phyloP scores from a whole-genome alignment of 179 eudicot species.

The Sideroxylon spinosum region DNA sequence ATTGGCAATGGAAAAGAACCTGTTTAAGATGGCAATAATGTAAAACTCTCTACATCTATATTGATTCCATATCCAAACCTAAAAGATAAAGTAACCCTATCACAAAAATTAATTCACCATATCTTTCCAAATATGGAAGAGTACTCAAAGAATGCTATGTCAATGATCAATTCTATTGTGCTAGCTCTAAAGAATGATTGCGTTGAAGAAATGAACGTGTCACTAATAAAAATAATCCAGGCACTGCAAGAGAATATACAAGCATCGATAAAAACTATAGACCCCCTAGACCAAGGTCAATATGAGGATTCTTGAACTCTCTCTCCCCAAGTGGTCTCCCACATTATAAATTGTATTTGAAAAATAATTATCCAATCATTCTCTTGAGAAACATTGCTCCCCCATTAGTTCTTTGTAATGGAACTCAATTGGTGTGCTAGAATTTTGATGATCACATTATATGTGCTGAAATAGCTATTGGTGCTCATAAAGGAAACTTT shows the following conservation, averaged over 20 bases:
- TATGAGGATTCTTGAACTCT: constrained; percentile 19
- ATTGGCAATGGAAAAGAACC: constrained; percentile 22
- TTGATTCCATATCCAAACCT: not conserved
- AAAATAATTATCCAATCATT: constrained; percentile 15
- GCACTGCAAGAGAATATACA: too few species aligned
- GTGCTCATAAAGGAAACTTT: too few species aligned
- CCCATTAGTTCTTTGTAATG: constrained; percentile 20
- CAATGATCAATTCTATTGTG: not conserved
- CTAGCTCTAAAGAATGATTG: constrained; percentile 15
- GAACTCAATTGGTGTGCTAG: constrained; percentile 15
- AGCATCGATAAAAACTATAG: constrained; percentile 12
- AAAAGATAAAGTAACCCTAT: not conserved
- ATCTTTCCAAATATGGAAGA: not conserved
- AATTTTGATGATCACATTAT: too few species aligned
- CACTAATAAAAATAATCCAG: not conserved
- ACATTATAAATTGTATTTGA: constrained; percentile 13
- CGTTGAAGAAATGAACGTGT: constrained; percentile 24
- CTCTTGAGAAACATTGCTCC: constrained; percentile 3
- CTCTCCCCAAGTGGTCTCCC: constrained; percentile 12
- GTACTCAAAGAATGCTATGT: not conserved
- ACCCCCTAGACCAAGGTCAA: not conserved
- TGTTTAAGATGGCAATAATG: not conserved
- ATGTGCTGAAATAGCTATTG: too few species aligned
- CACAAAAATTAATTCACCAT: not conserved
- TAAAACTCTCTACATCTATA: not conserved